phyloP scores from a whole-genome alignment of 345 rosid species.

The Carallia brachiata region DNA sequence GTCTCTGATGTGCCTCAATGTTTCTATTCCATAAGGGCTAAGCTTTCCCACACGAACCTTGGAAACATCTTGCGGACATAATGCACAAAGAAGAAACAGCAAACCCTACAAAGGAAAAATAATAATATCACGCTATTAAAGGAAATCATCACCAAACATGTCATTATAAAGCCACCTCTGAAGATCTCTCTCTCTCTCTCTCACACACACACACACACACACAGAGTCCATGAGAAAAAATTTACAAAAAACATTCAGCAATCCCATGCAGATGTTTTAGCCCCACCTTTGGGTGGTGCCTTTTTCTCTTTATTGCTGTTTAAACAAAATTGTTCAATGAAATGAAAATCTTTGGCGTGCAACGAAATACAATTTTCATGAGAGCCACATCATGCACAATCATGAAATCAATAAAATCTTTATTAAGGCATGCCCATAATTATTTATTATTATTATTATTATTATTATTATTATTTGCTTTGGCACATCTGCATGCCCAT shows the following conservation, averaged over 20 bases:
- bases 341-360: background rate
- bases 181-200: background rate
- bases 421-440: too few relatives aligned
- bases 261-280: too few relatives aligned
- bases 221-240: too few relatives aligned
- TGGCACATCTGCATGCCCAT: too few relatives aligned
- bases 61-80: conserved; percentile 73
- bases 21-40: conserved; percentile 73
- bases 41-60: conserved; percentile 87
- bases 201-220: too few relatives aligned
- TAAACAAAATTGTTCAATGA: background rate
- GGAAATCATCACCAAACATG: background rate
- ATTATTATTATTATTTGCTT: too few relatives aligned
- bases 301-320: too few relatives aligned
- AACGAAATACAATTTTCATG: background rate
- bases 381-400: background rate
- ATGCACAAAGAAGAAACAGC: conserved; percentile 70
- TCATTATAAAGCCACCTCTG: background rate
- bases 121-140: conserved; percentile 2
- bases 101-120: conserved; percentile 48
- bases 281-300: too few relatives aligned
- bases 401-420: too few relatives aligned
- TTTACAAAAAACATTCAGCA: too few relatives aligned
- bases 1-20: conserved; percentile 65
- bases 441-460: too few relatives aligned